Evolutionary conservation across 306 rosid genomes (phyloP), one percentile per base, ranked within the genome.

Genomic region (Acacia melanoxylon): DNA sequence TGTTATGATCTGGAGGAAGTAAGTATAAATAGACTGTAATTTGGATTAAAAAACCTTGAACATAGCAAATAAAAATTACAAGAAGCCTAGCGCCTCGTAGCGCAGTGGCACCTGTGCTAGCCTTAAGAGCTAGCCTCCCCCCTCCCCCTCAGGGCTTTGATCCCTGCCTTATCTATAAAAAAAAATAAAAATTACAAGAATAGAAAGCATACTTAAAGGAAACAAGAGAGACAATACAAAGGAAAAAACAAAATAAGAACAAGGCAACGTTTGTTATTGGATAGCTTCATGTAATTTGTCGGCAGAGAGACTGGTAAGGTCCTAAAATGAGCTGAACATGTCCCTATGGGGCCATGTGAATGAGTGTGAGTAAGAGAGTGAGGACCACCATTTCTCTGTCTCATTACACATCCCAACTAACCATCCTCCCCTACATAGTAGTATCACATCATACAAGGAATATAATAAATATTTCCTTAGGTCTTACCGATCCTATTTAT

Each of bases 301-400:
- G 86, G 85, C 83, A 58, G 85, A 66, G 71, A 20, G 29, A 61
- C 52, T 16, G 46, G 6, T 14, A 52, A 52, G 13, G 16, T 29
- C 33, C 22, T 68, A 19, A 11, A 41, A 45, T 49, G 20, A 78
- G n/a, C 37, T 80, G 49, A 76, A 17, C 20, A n/a, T 56, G 75
- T 25, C 74, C 25, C 35, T 49, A 27, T 62, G 48, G 37, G 7
- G 65, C 75, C 87, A 79, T 72, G 77, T 81, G n/a, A 72, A 2
- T 48, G 33, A 72, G 8, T 37, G 41, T 37, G n/a, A n/a, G 41
- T 5, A 6, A 5, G 1, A 37, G 41, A 37, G 11, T 2, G 25
- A 68, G 89, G 80, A 14, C 74, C 82, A 83, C 61, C 75, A 51
- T 81, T 78, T 48, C 29, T 59, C 6, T 59, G 37, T 69, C 35